These are phyloP conservation scores for Taiozyma onychis DNA, from an alignment of 1,139 yeast species.

Conservation along the genomic window DNA sequence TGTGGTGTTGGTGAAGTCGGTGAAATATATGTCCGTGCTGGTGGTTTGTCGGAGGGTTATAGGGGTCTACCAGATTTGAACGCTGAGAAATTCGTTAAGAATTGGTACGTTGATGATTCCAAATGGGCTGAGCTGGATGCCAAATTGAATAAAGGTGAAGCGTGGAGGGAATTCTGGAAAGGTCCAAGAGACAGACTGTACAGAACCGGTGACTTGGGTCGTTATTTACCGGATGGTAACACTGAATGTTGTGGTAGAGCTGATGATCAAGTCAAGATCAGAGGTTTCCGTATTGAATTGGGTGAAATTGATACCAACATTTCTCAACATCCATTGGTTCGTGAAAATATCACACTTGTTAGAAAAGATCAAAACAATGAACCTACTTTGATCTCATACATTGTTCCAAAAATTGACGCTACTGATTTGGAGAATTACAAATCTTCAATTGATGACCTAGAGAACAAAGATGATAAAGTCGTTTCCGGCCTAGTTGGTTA, in stretches of 20 bases:
- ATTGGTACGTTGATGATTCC: slow-evolving; percentile 73
- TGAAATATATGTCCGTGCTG: slow-evolving; percentile 96
- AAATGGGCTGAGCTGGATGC: slow-evolving; percentile 57
- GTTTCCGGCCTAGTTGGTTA: slow-evolving; percentile 77
- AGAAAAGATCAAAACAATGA: slow-evolving; percentile 90
- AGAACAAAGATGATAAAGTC: slow-evolving; percentile 50
- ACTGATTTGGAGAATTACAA: slow-evolving; percentile 50
- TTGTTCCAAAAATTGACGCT: slow-evolving; percentile 74
- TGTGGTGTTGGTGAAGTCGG: slow-evolving; percentile 99
- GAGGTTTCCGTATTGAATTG: slow-evolving; percentile 96
- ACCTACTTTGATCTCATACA: slow-evolving; percentile 82
- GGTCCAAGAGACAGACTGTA: slow-evolving; percentile 95
- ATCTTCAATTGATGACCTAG: slow-evolving; percentile 38
- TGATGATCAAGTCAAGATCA: slow-evolving; percentile 96
- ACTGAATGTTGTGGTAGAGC: slow-evolving; percentile 99
- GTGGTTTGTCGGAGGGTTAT: slow-evolving; percentile 95
- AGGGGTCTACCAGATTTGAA: slow-evolving; percentile 87
- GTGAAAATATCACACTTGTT: slow-evolving; percentile 92
- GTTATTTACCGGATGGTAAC: slow-evolving; percentile 94
- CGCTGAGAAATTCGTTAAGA: slow-evolving; percentile 77
- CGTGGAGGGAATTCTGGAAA: slow-evolving; percentile 79
- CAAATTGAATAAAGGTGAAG: slow-evolving; percentile 33
- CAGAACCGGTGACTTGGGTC: slow-evolving; percentile 96
- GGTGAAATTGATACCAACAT: slow-evolving; percentile 98
- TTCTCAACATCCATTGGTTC: slow-evolving; percentile 84